These are phyloP conservation scores for Populus deltoides DNA, from an alignment of 345 rosid genomes.

Conservation along the genomic window DNA sequence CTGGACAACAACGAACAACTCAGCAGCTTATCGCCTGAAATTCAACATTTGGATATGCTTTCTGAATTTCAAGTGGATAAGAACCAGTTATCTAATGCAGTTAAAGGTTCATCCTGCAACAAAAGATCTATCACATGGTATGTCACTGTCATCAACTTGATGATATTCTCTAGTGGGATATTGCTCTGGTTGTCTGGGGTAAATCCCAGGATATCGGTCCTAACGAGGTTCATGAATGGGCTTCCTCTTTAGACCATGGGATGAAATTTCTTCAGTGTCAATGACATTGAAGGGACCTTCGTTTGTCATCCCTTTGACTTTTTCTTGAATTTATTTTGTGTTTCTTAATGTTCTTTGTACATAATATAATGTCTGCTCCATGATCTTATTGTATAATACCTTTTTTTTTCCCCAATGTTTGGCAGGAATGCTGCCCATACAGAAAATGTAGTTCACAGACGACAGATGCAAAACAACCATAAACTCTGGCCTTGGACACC, in stretches of 20 bases:
- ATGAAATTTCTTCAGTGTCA: not conserved
- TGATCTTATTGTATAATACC: not conserved
- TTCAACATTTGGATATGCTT: constrained; percentile 33
- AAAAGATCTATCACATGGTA: constrained; percentile 24
- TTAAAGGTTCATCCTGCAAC: constrained; percentile 17
- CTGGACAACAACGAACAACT: constrained; percentile 52
- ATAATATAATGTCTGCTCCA: not conserved
- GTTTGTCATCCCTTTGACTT: not conserved
- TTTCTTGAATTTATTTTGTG: not conserved
- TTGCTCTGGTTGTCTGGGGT: not conserved
- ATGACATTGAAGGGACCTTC: not conserved
- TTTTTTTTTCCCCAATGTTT: not conserved
- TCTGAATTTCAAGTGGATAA: constrained; percentile 47
- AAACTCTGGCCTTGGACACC: no score
- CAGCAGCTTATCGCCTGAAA: constrained; percentile 34
- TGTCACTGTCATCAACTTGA: not conserved
- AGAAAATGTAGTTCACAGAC: constrained; percentile 36
- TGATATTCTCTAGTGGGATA: not conserved
- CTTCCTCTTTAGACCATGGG: not conserved
- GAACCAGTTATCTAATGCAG: constrained; percentile 27
- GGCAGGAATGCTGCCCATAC: constrained; percentile 34
- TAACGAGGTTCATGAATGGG: not conserved
- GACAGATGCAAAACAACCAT: constrained; percentile 23
- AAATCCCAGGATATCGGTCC: not conserved
- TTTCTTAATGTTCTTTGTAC: not conserved